Evolutionary conservation across 441 rosid genomes (phyloP), one percentile per base, ranked within the genome.

Genomic region (Rhodomyrtus psidioides): DNA sequence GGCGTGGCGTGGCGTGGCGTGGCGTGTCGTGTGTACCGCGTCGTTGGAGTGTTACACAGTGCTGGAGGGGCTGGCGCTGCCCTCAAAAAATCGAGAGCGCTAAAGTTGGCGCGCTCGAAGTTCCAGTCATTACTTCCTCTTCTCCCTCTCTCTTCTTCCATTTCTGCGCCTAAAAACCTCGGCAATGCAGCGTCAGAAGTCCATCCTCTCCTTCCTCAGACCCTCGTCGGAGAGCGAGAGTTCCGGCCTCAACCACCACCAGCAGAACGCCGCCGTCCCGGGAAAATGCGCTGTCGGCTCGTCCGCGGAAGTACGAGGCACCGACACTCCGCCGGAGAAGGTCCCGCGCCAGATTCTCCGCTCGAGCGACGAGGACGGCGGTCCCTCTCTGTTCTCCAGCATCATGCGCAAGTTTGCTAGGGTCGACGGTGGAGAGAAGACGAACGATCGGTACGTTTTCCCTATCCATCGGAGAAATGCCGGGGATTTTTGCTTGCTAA

Each of bases 261-360:
- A 88, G 56, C 81, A 54, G 23, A 53, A 24, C 17, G 88, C 58
- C 83, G 82, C 51, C 85, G 82, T 49, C 83, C 86, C 88, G 16
- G 44, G 83, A 83, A 88, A 88, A 44, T 84, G 88, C 55, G 83
- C 86, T n/a, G 84, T 86, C 65, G 91, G 86, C 84, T 83, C 90
- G 82, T 83, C 90, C n/a, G 76, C 84, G 83, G 98, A 94, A 85
- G 89, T 96, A 28, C 88, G 90, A 54, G 98, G 98, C 74, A 92
- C 92, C 24, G 99, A 94, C 87, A 97, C 99, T 55, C 98, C 99
- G 53, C 99, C 99, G 88, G 99, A 96, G 93, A 97, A 97, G 90
- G 94, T 89, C 87, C 98, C 99, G 17, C 95, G 98, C 81, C 94
- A 87, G 92, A 87, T 95, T 55, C 84, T 95, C 13, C 94, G 96